Evolutionary conservation across 129 eudicot species (phyloP), one percentile per base, ranked within the genome.

Genomic region (Kitagawia praeruptora): DNA sequence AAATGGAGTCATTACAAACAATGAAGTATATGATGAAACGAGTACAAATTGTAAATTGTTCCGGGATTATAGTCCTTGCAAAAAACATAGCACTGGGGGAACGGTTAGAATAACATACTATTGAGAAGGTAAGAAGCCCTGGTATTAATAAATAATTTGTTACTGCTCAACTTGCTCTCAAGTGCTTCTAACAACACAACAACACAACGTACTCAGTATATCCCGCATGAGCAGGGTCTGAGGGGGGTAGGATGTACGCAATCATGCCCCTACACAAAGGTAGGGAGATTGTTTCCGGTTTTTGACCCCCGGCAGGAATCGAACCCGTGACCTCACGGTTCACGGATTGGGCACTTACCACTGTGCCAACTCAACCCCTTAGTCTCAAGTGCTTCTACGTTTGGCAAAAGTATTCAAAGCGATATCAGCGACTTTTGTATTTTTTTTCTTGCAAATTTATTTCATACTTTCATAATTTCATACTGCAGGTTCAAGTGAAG

Each of bases 401-500:
- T 23, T 23, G 66, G 66, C 66, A 56, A 13, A 56, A 56, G 10
- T 23, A 56, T 21, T 23, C 8, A 4, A 28, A 56, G 13, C 3
- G 40, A 64, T 11, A 4, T 64, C 39, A 64, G 39, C 0, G 18
- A 23, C 1, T 39, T 39, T 5, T 70, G 6, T 38, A 28, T 38
- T 0, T 37, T 38, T 7, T 38, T 38, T 46, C 49, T 11, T 70
- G 10, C 8, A 61, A 61, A 61, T 61, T 39, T 70, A 48, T 39
- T 34, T 67, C 16, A 28, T 44, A 15, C 79, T 75, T 63, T 77
- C 16, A 28, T 44, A 15, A 77, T 75, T 63, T 77, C 61, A 67
- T 21, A 74, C 38, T 86, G 70, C 85, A 96, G 99, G 98, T 96
- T 69, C 88, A 86, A 72, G 99, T 96, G 77, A 96, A 96, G 89